Evolutionary conservation across 495 filamentous ascomycete species (phyloP).

Genomic region (Haplographium delicatum): DNA sequence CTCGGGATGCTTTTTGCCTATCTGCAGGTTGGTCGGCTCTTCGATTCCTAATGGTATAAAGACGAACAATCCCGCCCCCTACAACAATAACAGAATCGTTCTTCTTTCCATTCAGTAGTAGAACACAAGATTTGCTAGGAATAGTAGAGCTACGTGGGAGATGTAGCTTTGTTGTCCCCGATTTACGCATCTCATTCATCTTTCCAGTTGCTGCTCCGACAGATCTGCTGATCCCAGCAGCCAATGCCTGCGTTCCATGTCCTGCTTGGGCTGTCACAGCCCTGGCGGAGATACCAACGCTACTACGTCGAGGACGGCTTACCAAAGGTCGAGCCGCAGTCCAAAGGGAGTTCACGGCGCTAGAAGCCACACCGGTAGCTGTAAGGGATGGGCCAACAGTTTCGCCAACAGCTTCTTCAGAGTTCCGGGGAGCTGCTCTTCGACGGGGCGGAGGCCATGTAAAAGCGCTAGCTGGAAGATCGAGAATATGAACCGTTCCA

Average conservation of each 20-base stretch:
- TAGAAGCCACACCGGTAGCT: slow-evolving; percentile 22
- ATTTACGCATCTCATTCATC: slow-evolving; percentile 73
- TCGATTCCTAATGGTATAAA: slow-evolving; percentile 58
- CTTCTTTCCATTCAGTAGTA: slow-evolving; percentile 48
- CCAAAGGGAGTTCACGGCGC: slow-evolving; percentile 34
- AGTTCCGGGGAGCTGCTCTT: slow-evolving; percentile 21
- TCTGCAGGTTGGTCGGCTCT: slow-evolving; percentile 33
- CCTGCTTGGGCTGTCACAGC: slow-evolving; percentile 64
- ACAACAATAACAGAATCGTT: slow-evolving; percentile 51
- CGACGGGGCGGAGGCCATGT: slow-evolving; percentile 85
- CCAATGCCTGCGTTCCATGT: slow-evolving; percentile 73
- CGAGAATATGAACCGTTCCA: slow-evolving; percentile 89
- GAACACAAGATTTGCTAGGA: slow-evolving; percentile 47
- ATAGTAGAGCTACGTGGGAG: slow-evolving; percentile 49
- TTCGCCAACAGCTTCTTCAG: slow-evolving; percentile 41
- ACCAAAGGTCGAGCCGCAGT: slow-evolving; percentile 37
- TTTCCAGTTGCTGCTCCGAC: slow-evolving; percentile 75
- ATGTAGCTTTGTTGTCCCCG: slow-evolving; percentile 77
- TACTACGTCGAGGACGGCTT: slow-evolving; percentile 43
- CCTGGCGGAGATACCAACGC: slow-evolving; percentile 37
- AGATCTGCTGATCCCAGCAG: slow-evolving; percentile 76
- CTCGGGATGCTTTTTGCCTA: slow-evolving; percentile 48
- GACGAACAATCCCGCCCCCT: slow-evolving; percentile 54
- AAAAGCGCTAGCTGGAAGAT: slow-evolving; percentile 76
- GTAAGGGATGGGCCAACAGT: slow-evolving; percentile 11